Evolutionary conservation across 1,139 yeast genomes (phyloP).

Genomic region (Yamadazyma dendronema): DNA sequence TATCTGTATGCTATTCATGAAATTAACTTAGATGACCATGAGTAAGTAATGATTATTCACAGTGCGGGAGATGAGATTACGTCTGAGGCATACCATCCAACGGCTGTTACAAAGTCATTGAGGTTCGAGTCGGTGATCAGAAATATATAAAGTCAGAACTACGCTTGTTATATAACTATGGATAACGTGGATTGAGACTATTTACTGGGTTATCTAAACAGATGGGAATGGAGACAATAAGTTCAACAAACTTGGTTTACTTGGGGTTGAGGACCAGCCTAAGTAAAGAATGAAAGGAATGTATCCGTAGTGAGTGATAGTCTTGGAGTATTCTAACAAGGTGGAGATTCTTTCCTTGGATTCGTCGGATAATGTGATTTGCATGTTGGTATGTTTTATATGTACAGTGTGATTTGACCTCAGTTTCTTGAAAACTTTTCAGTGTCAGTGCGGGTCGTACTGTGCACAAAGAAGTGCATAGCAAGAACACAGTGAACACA

Average conservation of each 20-base stretch:
- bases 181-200: neutral
- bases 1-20: constrained; percentile 8
- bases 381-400: neutral
- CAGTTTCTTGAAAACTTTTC: constrained; percentile 6
- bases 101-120: too few species aligned
- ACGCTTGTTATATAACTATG: too few species aligned
- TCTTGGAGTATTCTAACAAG: constrained; percentile 79
- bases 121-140: too few species aligned
- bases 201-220: constrained; percentile 3
- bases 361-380: constrained; percentile 59
- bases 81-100: neutral
- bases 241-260: constrained; percentile 80
- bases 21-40: neutral
- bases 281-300: constrained; percentile 90
- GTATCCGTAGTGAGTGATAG: constrained; percentile 93
- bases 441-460: constrained; percentile 7
- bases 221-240: constrained; percentile 68
- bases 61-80: neutral
- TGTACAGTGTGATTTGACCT: neutral
- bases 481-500: too few species aligned
- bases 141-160: too few species aligned
- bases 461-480: too few species aligned
- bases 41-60: neutral
- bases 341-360: constrained; percentile 86
- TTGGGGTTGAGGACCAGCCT: constrained; percentile 86